Evolutionary conservation across 78 protist species (phyloP).

Genomic region (Dictyostelium purpureum): DNA sequence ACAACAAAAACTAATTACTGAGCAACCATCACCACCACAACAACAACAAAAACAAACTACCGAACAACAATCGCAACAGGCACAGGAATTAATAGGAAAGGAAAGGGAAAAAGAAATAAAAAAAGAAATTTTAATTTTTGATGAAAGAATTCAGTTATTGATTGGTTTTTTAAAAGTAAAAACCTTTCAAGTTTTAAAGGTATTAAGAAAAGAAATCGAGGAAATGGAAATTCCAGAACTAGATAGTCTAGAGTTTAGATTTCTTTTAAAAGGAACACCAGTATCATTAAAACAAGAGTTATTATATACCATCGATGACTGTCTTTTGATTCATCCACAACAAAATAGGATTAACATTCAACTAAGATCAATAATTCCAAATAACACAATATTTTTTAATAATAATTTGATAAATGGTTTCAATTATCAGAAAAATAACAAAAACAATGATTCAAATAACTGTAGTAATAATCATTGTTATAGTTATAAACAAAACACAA

Average conservation of each 20-base stretch:
- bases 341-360: not conserved
- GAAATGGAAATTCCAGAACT: conserved; percentile 38
- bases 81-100: not conserved
- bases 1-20: no score
- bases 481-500: no score
- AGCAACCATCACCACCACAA: no score
- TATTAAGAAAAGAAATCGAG: conserved; percentile 21
- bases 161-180: conserved; percentile 9
- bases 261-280: conserved; percentile 2
- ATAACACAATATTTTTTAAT: no score
- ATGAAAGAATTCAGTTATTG: conserved; percentile 16
- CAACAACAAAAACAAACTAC: not conserved
- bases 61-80: not conserved
- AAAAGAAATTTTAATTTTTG: not conserved
- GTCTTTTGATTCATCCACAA: conserved; percentile 3
- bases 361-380: conserved; percentile 18
- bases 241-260: conserved; percentile 8
- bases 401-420: not conserved
- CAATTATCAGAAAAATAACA: not conserved
- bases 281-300: conserved; percentile 27
- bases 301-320: not conserved
- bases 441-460: not conserved
- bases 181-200: not conserved
- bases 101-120: not conserved
- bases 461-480: not conserved